phyloP scores from a whole-genome alignment of 83 land plant genomes.

The Isoetes engelmannii region DNA sequence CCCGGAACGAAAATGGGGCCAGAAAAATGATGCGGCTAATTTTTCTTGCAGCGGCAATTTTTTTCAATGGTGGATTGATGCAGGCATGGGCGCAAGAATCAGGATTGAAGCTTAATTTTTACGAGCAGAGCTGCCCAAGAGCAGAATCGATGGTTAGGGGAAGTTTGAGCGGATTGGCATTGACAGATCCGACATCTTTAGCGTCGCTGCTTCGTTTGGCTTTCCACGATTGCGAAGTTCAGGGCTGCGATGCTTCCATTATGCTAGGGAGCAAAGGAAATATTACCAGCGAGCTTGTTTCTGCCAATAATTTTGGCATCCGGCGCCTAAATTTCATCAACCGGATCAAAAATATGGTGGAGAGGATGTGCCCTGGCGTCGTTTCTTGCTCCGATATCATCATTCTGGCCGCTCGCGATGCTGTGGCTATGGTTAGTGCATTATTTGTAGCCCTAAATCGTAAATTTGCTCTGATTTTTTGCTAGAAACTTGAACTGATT shows the following conservation, averaged over 20 bases:
- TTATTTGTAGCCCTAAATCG: not conserved
- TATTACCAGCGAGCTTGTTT: constrained; percentile 25
- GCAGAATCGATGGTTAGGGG: not conserved
- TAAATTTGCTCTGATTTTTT: not conserved
- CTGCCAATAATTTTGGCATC: constrained; percentile 41
- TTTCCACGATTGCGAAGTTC: constrained; percentile 13
- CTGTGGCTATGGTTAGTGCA: constrained; percentile 38
- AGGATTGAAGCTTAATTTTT: not conserved
- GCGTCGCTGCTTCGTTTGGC: not conserved
- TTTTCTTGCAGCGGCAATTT: too few relatives aligned
- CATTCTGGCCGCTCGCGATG: constrained; percentile 39
- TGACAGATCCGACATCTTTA: constrained; percentile 1
- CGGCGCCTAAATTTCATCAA: constrained; percentile 39
- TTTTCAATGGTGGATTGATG: too few relatives aligned
- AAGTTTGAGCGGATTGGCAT: not conserved
- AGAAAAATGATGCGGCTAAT: too few relatives aligned
- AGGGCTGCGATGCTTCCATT: constrained; percentile 69
- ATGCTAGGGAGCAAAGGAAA: constrained; percentile 24
- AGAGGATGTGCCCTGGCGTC: constrained; percentile 38
- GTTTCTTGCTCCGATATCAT: constrained; percentile 61
- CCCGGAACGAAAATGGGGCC: too few relatives aligned
- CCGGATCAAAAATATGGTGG: constrained; percentile 37
- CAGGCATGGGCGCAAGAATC: not conserved
- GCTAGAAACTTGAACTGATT: not conserved
- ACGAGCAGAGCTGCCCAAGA: not conserved